These are phyloP conservation scores for Didymella pomorum DNA, from an alignment of 2,329 filamentous ascomycete species.

Conservation along the genomic window DNA sequence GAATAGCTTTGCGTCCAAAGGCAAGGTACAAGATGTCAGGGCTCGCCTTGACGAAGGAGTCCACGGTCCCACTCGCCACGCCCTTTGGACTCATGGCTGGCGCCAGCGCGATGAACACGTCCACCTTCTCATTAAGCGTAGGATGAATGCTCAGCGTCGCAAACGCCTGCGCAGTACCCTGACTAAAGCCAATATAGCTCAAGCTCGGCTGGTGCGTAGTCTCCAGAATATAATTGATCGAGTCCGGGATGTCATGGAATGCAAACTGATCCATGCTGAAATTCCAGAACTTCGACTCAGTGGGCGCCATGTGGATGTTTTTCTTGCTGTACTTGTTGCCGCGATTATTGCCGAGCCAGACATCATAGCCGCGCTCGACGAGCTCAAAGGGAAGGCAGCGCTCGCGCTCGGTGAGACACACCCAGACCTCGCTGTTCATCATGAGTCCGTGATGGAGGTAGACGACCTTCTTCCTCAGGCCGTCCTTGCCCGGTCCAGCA, in stretches of 20 bases:
- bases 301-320: conserved; percentile 77
- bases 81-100: conserved; percentile 97
- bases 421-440: conserved; percentile 99
- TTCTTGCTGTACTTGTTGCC: conserved; percentile 99
- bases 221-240: conserved; percentile 87
- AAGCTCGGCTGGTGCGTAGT: conserved; percentile 83
- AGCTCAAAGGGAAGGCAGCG: conserved; percentile 87
- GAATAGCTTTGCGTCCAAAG: conserved; percentile 89
- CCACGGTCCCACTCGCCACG: conserved; percentile 86
- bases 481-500: conserved; percentile 63
- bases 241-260: conserved; percentile 95
- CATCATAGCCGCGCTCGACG: conserved; percentile 91
- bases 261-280: conserved; percentile 99
- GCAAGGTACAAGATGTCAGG: conserved; percentile 91
- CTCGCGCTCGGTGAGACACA: conserved; percentile 86
- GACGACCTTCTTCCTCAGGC: conserved; percentile 79
- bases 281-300: conserved; percentile 85
- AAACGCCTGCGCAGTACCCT: conserved; percentile 96
- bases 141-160: conserved; percentile 92
- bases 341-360: conserved; percentile 97
- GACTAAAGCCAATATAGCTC: conserved; percentile 96
- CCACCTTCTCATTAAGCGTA: conserved; percentile 87
- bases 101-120: conserved; percentile 94
- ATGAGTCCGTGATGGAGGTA: conserved; percentile 95
- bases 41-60: conserved; percentile 91